These are phyloP conservation scores for Mucor indicus DNA, from an alignment of 371 early-diverging fungal species.

Conservation along the genomic window DNA sequence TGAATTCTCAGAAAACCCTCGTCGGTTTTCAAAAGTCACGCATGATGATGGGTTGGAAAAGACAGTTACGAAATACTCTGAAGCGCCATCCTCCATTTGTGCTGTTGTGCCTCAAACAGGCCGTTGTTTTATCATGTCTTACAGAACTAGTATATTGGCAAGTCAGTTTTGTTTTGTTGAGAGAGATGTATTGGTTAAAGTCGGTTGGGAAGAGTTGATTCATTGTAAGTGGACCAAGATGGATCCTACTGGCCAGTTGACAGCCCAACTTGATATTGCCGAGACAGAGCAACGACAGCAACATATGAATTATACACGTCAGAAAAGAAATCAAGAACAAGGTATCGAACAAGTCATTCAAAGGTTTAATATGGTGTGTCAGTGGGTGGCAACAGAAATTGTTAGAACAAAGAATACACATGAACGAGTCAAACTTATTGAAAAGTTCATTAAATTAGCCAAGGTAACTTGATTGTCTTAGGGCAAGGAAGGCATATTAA, in stretches of 20 bases:
- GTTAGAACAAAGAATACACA: conserved; percentile 48
- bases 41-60: no score
- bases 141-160: conserved; percentile 54
- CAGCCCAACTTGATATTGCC: not conserved
- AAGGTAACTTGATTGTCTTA: no score
- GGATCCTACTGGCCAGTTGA: conserved; percentile 3
- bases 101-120: no score
- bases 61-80: no score
- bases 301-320: no score
- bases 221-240: conserved; percentile 59
- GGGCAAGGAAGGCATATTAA: no score
- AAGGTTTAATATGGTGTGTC: conserved; percentile 65
- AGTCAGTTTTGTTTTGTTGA: conserved; percentile 66
- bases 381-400: conserved; percentile 73
- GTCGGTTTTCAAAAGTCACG: no score
- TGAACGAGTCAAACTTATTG: conserved; percentile 60
- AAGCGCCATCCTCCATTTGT: no score
- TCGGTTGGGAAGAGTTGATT: conserved; percentile 66
- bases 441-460: conserved; percentile 71
- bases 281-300: conserved; percentile 22
- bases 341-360: conserved; percentile 61
- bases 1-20: no score
- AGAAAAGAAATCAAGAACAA: conserved; percentile 14
- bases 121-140: conserved; percentile 52
- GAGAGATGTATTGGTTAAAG: conserved; percentile 48